Evolutionary conservation across 2,329 filamentous ascomycete species (phyloP), one percentile per base, ranked within the genome.

Genomic region (Hyphodiscus sp.): DNA sequence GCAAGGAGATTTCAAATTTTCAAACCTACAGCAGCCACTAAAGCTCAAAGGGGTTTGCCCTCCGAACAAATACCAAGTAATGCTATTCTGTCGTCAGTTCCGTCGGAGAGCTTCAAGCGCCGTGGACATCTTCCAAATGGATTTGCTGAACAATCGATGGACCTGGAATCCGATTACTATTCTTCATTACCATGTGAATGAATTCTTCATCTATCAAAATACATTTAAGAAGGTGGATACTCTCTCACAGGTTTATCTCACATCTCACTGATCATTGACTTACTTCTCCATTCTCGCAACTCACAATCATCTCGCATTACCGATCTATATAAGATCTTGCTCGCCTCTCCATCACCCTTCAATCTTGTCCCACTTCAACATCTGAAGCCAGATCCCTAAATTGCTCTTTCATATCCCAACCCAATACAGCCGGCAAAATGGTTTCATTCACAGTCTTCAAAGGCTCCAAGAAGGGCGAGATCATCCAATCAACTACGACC

Each of bases 391-490:
- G n/a, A n/a, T n/a, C n/a, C n/a, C n/a, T n/a, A n/a, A n/a, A n/a
- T n/a, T n/a, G n/a, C n/a, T n/a, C n/a, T n/a, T n/a, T n/a, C n/a
- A n/a, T n/a, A n/a, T n/a, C n/a, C n/a, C n/a, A n/a, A n/a, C n/a
- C n/a, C n/a, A n/a, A n/a, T 20, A 41, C 20, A 11, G 41, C 9
- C 23, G 10, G 41, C 47, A 54, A 56, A 41, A 63, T 64, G 60
- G 55, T 61, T 60, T 50, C 62, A 26, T 84, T 83, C 73, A 85
- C 80, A 41, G 79, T 85, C 53, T 86, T 75, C 77, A 84, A 82
- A 65, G 83, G 83, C 60, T 74, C 74, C 59, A 73, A 79, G 59
- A 76, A 77, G 53, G 81, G 82, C 62, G 72, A 73, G 54, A 79
- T 85, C 62, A 67, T 74, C 53, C 69, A 81, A 66, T 66, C 70